Conservation (phyloP, 192 early-diverging fungal genomes). For the Chytriomyces hyalinus region DNA sequence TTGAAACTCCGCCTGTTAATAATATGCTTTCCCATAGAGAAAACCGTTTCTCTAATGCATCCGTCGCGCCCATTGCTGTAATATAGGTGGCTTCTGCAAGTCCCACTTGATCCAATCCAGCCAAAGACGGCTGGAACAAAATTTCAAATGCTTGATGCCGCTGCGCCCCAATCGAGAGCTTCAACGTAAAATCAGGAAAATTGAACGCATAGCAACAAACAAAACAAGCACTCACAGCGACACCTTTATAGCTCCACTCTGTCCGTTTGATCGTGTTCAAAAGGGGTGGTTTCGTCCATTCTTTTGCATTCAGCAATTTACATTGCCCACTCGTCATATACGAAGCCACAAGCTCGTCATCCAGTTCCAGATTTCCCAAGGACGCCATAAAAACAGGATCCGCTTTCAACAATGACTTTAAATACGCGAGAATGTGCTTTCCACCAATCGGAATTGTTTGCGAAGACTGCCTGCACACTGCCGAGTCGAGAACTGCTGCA, state of each 20-base stretch:
- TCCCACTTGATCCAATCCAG: constrained; percentile 39
- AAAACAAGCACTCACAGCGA: constrained; percentile 42
- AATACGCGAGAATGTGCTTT: constrained; percentile 64
- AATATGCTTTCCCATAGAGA: constrained; percentile 84
- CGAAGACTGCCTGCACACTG: constrained; percentile 63
- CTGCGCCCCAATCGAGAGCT: constrained; percentile 59
- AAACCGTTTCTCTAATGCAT: constrained; percentile 75
- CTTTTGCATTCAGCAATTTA: constrained; percentile 32
- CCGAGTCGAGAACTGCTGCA: constrained; percentile 79
- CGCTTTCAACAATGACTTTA: constrained; percentile 38
- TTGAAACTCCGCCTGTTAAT: constrained; percentile 76
- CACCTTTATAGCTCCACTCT: constrained; percentile 36
- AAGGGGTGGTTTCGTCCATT: constrained; percentile 21
- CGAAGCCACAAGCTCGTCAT: constrained; percentile 54
- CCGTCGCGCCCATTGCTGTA: constrained; percentile 61
- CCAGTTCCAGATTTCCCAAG: constrained; percentile 48
- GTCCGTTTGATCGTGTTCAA: constrained; percentile 17
- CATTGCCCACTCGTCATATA: constrained; percentile 37
- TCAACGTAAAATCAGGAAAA: constrained; percentile 24
- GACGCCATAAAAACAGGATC: constrained; percentile 22
- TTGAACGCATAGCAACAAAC: constrained; percentile 39
- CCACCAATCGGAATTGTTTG: constrained; percentile 74
- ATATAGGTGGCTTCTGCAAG: constrained; percentile 70
- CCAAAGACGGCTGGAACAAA: constrained; percentile 72
- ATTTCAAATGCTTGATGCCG: constrained; percentile 69